Percentiles rank a stretch among this genome's conserved stretches.
Evolutionary conservation across 495 filamentous ascomycete genomes (phyloP).

Genomic region (Penicillium pancosmium): DNA sequence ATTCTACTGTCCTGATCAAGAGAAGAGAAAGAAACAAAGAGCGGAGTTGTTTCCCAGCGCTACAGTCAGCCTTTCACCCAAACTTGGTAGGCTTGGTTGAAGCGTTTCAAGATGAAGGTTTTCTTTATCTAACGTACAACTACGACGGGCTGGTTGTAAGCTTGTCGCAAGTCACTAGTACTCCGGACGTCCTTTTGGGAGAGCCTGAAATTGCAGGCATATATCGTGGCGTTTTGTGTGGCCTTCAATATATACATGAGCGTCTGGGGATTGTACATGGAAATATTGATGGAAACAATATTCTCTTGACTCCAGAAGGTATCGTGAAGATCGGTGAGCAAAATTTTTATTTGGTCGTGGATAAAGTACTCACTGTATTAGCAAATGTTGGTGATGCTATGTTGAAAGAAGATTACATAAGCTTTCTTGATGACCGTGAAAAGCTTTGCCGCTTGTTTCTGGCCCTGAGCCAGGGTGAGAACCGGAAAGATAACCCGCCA

Average conservation of each 20-base stretch:
- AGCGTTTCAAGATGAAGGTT: constrained; percentile 4
- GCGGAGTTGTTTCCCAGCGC: constrained; percentile 1
- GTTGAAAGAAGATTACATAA: not conserved
- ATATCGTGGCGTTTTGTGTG: not conserved
- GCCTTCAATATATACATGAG: constrained; percentile 7
- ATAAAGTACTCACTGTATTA: constrained; percentile 5
- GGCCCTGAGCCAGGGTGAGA: not conserved
- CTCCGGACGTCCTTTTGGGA: not conserved
- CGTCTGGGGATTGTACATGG: constrained; percentile 1
- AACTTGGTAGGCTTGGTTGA: constrained; percentile 11
- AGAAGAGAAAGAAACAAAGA: not conserved
- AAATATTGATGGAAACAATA: constrained; percentile 3
- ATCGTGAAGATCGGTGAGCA: constrained; percentile 8
- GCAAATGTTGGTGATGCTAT: constrained; percentile 10
- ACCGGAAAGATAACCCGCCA: not conserved
- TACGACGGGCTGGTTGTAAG: constrained; percentile 10
- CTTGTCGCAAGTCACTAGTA: constrained; percentile 8
- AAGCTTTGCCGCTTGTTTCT: not conserved
- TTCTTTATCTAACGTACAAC: constrained; percentile 7
- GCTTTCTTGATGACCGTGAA: constrained; percentile 6
- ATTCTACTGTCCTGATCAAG: constrained; percentile 11
- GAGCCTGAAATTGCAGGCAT: constrained; percentile 4
- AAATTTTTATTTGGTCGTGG: not conserved
- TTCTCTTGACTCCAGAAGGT: constrained; percentile 9
- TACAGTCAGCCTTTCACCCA: constrained; percentile 2